A percentile compares a stretch with the other conserved stretches of the same genome.
Conservation (phyloP, 148 eudicot genomes). For the Salicornia ramosissima region DNA sequence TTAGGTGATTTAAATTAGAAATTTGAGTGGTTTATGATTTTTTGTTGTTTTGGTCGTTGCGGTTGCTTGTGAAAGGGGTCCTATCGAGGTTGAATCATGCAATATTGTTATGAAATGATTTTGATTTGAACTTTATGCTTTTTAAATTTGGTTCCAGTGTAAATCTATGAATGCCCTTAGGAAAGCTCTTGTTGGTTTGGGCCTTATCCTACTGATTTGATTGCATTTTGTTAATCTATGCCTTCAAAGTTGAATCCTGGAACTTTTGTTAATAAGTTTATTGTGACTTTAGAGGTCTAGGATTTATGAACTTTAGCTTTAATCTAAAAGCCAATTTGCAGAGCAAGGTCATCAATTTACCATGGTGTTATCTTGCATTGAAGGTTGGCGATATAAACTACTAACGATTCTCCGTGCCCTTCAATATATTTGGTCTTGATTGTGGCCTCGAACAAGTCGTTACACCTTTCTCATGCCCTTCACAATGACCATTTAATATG, state of each 20-base stretch:
- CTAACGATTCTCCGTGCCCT: slow-evolving; percentile 29
- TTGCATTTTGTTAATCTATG: not conserved
- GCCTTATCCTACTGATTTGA: not conserved
- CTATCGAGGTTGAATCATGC: not conserved
- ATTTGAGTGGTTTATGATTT: not conserved
- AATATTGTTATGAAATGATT: not conserved
- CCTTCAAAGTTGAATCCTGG: not conserved
- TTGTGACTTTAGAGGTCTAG: too few relatives aligned
- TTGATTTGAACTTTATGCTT: too few relatives aligned
- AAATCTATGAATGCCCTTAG: not conserved
- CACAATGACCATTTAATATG: too few relatives aligned
- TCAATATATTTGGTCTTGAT: slow-evolving; percentile 17
- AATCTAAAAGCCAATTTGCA: slow-evolving; percentile 24
- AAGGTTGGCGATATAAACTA: slow-evolving; percentile 29
- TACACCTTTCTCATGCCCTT: slow-evolving; percentile 1
- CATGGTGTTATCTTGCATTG: slow-evolving; percentile 25
- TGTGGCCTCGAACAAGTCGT: slow-evolving; percentile 20
- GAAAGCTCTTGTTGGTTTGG: too few relatives aligned
- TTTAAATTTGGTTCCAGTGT: too few relatives aligned
- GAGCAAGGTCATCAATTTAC: slow-evolving; percentile 21
- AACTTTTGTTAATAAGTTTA: too few relatives aligned
- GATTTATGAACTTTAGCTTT: not conserved
- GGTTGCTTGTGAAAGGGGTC: too few relatives aligned
- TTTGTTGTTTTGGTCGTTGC: not conserved
- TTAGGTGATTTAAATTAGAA: not conserved